phyloP scores from a whole-genome alignment of 805 yeast species.

The Blastobotrys peoriensis region DNA sequence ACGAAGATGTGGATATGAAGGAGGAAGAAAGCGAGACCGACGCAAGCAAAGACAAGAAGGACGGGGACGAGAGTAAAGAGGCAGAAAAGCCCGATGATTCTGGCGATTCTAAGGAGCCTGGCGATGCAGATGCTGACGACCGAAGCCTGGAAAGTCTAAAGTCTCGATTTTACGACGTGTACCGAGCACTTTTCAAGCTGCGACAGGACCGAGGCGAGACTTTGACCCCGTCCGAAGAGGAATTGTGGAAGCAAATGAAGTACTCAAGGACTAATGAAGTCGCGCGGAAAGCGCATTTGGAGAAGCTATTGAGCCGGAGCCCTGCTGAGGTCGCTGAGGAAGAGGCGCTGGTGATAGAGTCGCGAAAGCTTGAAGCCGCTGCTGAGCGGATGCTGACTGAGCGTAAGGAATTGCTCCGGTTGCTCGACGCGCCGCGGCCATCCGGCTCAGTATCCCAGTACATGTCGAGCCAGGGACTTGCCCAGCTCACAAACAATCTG shows the following conservation, averaged over 20 bases:
- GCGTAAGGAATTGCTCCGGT: conserved; percentile 66
- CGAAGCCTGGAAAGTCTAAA: conserved; percentile 75
- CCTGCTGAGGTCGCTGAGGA: conserved; percentile 99
- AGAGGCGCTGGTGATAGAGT: conserved; percentile 87
- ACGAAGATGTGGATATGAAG: conserved; percentile 3
- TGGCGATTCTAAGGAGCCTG: conserved; percentile 5
- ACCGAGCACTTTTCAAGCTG: conserved; percentile 47
- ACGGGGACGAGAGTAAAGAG: neutral
- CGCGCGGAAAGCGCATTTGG: conserved; percentile 75
- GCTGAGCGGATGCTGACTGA: conserved; percentile 85
- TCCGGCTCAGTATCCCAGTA: conserved; percentile 66
- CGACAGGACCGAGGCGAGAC: conserved; percentile 36
- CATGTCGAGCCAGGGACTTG: conserved; percentile 79
- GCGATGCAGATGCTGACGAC: conserved; percentile 1
- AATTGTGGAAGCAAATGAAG: conserved; percentile 56
- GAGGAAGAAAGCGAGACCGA: conserved; percentile 5
- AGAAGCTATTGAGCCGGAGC: conserved; percentile 68
- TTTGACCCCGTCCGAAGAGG: conserved; percentile 38
- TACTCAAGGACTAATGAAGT: conserved; percentile 67
- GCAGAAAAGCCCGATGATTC: neutral
- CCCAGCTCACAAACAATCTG: conserved; percentile 75
- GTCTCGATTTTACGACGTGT: conserved; percentile 68
- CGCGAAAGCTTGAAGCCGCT: conserved; percentile 84
- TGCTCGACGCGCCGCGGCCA: conserved; percentile 80
- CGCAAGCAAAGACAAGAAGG: conserved; percentile 1